Evolutionary conservation across 2,329 filamentous ascomycete species (phyloP).

Genomic region (Ampelomyces quisqualis): DNA sequence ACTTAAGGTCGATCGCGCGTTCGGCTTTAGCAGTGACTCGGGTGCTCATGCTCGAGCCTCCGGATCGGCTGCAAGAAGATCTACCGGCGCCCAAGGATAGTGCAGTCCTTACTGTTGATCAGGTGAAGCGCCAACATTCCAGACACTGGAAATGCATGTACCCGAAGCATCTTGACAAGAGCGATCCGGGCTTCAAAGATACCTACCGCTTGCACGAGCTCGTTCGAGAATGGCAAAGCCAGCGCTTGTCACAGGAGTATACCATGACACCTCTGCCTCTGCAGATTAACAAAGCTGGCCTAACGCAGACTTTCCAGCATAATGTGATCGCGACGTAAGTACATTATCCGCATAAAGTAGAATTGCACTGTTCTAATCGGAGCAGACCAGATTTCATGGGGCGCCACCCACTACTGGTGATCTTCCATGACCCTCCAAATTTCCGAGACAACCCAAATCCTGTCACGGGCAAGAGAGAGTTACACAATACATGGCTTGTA

Average conservation of each 20-base stretch:
- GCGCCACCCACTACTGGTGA: conserved; percentile 70
- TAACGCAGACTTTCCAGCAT: conserved; percentile 78
- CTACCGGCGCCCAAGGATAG: conserved; percentile 50
- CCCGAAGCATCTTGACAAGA: conserved; percentile 54
- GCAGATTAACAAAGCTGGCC: conserved; percentile 70
- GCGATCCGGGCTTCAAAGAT: conserved; percentile 31
- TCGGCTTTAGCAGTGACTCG: conserved; percentile 89
- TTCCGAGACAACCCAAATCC: conserved; percentile 47
- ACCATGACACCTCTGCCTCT: conserved; percentile 78
- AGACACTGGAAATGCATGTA: conserved; percentile 87
- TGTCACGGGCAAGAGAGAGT: conserved; percentile 67
- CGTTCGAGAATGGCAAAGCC: conserved; percentile 73
- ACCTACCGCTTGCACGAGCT: conserved; percentile 72
- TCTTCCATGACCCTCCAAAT: conserved; percentile 80
- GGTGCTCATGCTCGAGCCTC: conserved; percentile 94
- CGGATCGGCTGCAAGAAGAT: conserved; percentile 57
- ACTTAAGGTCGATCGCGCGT: conserved; percentile 85
- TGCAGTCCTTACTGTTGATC: conserved; percentile 58
- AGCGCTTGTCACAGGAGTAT: conserved; percentile 68
- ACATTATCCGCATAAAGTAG: background rate
- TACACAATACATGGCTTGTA: conserved; percentile 88
- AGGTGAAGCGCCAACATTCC: conserved; percentile 61
- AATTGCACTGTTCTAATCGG: conserved; percentile 8
- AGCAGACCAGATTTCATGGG: conserved; percentile 63
- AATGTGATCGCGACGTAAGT: conserved; percentile 76